phyloP scores from a whole-genome alignment of 495 filamentous ascomycete species.

The Thermothielavioides terrestris region DNA sequence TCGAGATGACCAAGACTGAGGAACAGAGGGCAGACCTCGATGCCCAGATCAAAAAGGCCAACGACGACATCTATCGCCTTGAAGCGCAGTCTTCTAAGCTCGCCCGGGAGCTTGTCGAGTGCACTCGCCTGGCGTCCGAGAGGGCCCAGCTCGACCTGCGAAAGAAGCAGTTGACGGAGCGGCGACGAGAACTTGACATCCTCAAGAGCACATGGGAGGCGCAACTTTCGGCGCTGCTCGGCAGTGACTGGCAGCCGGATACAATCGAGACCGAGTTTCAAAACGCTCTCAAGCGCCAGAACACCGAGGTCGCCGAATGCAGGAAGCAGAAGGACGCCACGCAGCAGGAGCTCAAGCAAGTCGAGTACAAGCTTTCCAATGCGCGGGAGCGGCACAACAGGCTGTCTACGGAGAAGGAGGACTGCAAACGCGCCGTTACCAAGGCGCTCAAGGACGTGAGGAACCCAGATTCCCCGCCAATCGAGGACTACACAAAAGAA shows the following conservation, averaged over 20 bases:
- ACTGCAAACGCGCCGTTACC: slow-evolving; percentile 43
- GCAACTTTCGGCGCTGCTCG: slow-evolving; percentile 55
- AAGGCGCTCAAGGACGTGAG: slow-evolving; percentile 32
- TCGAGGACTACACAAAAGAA: slow-evolving; percentile 35
- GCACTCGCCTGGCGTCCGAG: slow-evolving; percentile 66
- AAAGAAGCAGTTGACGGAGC: slow-evolving; percentile 65
- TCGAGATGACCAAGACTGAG: slow-evolving; percentile 54
- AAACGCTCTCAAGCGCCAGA: slow-evolving; percentile 48
- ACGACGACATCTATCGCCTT: slow-evolving; percentile 52
- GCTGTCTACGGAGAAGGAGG: slow-evolving; percentile 54
- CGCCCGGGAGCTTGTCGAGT: slow-evolving; percentile 67
- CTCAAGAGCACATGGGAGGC: slow-evolving; percentile 66
- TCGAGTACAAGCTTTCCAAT: slow-evolving; percentile 67
- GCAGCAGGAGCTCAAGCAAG: slow-evolving; percentile 64
- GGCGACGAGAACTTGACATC: slow-evolving; percentile 61
- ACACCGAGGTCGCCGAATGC: slow-evolving; percentile 44
- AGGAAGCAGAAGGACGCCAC: slow-evolving; percentile 60
- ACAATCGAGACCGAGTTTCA: slow-evolving; percentile 68
- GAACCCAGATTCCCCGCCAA: slow-evolving; percentile 16
- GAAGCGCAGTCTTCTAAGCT: slow-evolving; percentile 61
- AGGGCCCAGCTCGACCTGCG: slow-evolving; percentile 70
- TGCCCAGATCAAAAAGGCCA: slow-evolving; percentile 51
- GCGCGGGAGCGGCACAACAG: slow-evolving; percentile 51
- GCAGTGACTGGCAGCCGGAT: slow-evolving; percentile 55
- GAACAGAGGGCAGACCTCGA: slow-evolving; percentile 58